Evolutionary conservation across 2,329 filamentous ascomycete genomes (phyloP), one percentile per base, ranked within the genome.

Genomic region (Trichoderma hamatum): DNA sequence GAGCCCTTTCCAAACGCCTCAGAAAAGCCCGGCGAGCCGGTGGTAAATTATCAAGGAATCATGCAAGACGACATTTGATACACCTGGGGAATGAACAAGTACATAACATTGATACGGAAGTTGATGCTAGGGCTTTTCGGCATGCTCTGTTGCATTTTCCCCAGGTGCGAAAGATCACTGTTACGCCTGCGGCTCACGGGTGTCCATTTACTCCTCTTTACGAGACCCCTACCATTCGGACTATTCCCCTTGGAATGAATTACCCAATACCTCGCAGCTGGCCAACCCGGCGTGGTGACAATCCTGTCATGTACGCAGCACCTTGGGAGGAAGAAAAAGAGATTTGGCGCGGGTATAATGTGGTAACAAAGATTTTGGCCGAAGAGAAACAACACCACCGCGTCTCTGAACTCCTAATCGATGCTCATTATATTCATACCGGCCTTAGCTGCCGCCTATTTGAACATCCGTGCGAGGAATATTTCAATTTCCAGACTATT

Each of bases 141-240:
- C 75, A 78, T 55, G 79, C 74, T 2, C 30, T 82, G 3, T 49
- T 71, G 11, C 75, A 72, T 2, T 82, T 83, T 54, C 77, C 79
- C 0, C 73, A 72, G 3, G 72, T 84, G 3, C 74, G 68, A 36
- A 77, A 75, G 46, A 71, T 84, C 11, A 81, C 74, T 0, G 68
- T 84, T 14, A 83, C 82, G 3, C 79, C 78, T 6, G 78, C 80
- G 1, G 73, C 80, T 0, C 82, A 83, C 70, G 80, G 80, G 0
- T 72, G 74, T 52, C 69, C 77, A 0, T 76, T 78, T n/a, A 55
- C 68, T 0, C 82, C 82, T 0, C 68, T 77, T 0, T 83, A 83
- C 61, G 70, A 80, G 21, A 83, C 82, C 0, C 82, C 82, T 1
- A 80, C 80, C 72, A 80, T 82, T 39, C 80, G 81, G 5, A 74